These are phyloP conservation scores for Cladophialophora yegresii DNA, from an alignment of 2,329 filamentous ascomycete genomes.

Conservation along the genomic window DNA sequence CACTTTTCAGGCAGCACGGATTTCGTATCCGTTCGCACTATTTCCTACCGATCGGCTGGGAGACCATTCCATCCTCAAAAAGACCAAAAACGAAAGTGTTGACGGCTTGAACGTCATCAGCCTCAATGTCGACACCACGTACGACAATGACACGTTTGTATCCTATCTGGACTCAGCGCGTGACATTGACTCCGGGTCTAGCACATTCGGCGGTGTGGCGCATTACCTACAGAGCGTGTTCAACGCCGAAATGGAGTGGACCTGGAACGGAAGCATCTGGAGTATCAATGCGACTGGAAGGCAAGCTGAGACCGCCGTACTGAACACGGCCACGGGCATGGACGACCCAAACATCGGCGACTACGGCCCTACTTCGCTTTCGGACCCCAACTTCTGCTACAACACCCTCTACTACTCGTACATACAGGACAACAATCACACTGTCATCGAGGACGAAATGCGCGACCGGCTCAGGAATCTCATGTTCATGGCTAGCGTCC, in stretches of 20 bases:
- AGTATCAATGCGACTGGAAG: neutral
- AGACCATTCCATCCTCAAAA: neutral
- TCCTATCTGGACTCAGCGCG: neutral
- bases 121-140: neutral
- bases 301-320: neutral
- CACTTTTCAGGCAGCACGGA: neutral
- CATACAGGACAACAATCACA: neutral
- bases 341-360: neutral
- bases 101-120: neutral
- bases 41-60: neutral
- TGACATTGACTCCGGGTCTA: neutral
- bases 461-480: constrained; percentile 1
- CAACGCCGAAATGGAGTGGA: constrained; percentile 3
- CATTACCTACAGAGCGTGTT: neutral
- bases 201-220: constrained; percentile 1
- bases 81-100: neutral
- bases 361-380: neutral
- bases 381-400: neutral
- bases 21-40: neutral
- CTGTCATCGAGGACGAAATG: neutral
- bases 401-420: neutral
- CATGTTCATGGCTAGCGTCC: constrained; percentile 6
- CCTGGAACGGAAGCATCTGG: constrained; percentile 5
- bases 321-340: neutral
- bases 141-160: neutral